Evolutionary conservation across 2,329 filamentous ascomycete species (phyloP).

Genomic region (Bipolaris bicolor): DNA sequence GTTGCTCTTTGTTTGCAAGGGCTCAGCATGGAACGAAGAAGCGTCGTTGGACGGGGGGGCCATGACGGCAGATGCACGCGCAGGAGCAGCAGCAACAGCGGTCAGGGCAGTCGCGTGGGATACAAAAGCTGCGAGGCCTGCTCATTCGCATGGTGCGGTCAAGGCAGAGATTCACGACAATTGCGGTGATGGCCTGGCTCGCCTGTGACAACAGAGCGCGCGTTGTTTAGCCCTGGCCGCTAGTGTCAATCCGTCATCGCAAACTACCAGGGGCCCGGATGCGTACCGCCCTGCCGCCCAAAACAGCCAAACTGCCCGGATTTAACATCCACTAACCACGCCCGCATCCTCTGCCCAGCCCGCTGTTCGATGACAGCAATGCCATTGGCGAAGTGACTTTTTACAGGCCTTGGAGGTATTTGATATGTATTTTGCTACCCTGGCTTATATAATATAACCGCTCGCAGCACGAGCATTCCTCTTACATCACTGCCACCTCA

Average conservation of each 20-base stretch:
- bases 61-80: conserved; percentile 32
- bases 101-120: conserved; percentile 26
- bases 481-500: not conserved
- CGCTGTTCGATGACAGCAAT: not conserved
- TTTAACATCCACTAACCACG: not conserved
- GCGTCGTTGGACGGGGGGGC: conserved; percentile 24
- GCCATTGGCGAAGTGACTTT: not conserved
- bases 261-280: conserved; percentile 9
- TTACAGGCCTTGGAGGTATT: not conserved
- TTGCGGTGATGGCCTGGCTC: conserved; percentile 13
- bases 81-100: not conserved
- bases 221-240: conserved; percentile 16
- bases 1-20: conserved; percentile 31
- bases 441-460: not conserved
- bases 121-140: conserved; percentile 9
- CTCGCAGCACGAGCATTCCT: not conserved
- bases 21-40: conserved; percentile 33
- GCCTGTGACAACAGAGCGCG: conserved; percentile 27
- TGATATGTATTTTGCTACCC: not conserved
- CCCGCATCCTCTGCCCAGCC: too few species aligned
- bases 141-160: conserved; percentile 35
- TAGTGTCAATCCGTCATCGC: conserved; percentile 12
- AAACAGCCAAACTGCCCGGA: conserved; percentile 2
- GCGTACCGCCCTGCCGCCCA: not conserved
- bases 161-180: conserved; percentile 16